Conservation (phyloP, 1,284 basidiomycete genomes). For the Volvariella volvacea region DNA sequence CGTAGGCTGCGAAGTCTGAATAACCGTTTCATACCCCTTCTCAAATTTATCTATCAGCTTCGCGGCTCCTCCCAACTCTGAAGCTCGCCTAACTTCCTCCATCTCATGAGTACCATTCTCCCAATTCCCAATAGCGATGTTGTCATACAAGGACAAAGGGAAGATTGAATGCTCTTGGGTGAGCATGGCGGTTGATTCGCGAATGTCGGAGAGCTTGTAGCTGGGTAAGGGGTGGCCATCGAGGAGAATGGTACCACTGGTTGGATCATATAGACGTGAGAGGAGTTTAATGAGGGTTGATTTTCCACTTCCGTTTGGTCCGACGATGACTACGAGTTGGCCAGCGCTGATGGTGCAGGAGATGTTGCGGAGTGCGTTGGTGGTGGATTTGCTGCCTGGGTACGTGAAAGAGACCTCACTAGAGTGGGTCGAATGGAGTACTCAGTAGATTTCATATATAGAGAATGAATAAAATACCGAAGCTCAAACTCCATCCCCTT, state of each 20-base stretch:
- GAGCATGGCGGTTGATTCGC: slow-evolving; percentile 28
- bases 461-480: not conserved
- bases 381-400: not conserved
- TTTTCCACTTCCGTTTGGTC: slow-evolving; percentile 44
- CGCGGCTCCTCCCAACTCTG: slow-evolving; percentile 29
- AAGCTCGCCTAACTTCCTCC: slow-evolving; percentile 6
- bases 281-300: slow-evolving; percentile 40
- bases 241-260: slow-evolving; percentile 30
- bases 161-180: slow-evolving; percentile 33
- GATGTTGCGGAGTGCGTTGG: not conserved
- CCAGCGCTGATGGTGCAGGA: slow-evolving; percentile 28
- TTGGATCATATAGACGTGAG: slow-evolving; percentile 30
- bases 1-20: slow-evolving; percentile 23
- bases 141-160: slow-evolving; percentile 34
- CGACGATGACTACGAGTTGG: slow-evolving; percentile 39
- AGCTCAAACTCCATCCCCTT: not conserved
- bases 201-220: slow-evolving; percentile 22
- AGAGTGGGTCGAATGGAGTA: too few relatives aligned
- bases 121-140: slow-evolving; percentile 27
- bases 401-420: not conserved
- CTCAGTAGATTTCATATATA: too few relatives aligned
- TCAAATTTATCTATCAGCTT: slow-evolving; percentile 24
- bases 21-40: slow-evolving; percentile 19
- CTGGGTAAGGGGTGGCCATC: slow-evolving; percentile 24
- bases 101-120: not conserved